These are phyloP conservation scores for Fusarium redolens DNA, from an alignment of 2,329 filamentous ascomycete species.

Conservation along the genomic window DNA sequence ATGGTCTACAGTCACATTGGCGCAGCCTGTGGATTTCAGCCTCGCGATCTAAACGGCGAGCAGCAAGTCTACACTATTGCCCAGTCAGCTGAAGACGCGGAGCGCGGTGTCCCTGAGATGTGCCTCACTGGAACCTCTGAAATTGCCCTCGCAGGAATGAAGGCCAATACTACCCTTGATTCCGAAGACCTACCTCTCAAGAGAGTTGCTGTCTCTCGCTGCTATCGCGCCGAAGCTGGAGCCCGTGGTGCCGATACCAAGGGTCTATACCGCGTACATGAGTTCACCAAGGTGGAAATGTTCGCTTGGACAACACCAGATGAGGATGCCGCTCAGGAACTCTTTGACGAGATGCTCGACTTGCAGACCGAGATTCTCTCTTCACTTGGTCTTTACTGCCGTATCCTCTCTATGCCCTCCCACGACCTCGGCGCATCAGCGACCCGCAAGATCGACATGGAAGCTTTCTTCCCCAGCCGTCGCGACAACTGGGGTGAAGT, in stretches of 20 bases:
- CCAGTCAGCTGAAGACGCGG: slow-evolving; percentile 71
- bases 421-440: slow-evolving; percentile 91
- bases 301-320: slow-evolving; percentile 87
- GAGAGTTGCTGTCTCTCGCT: slow-evolving; percentile 86
- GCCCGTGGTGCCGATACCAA: slow-evolving; percentile 91
- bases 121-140: slow-evolving; percentile 91
- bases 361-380: slow-evolving; percentile 87
- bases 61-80: slow-evolving; percentile 89
- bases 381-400: slow-evolving; percentile 82
- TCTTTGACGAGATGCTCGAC: slow-evolving; percentile 87
- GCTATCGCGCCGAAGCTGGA: slow-evolving; percentile 95
- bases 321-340: slow-evolving; percentile 57
- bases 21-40: slow-evolving; percentile 92
- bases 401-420: slow-evolving; percentile 92
- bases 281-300: slow-evolving; percentile 98
- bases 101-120: slow-evolving; percentile 72
- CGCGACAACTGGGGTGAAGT: slow-evolving; percentile 85
- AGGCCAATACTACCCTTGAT: slow-evolving; percentile 77
- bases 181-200: slow-evolving; percentile 77
- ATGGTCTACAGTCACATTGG: slow-evolving; percentile 94
- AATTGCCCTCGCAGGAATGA: slow-evolving; percentile 93
- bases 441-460: slow-evolving; percentile 88
- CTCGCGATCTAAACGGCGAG: slow-evolving; percentile 88
- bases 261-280: slow-evolving; percentile 95
- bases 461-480: slow-evolving; percentile 91